Conservation (phyloP, 495 filamentous ascomycete species). For the Zalerion maritima region DNA sequence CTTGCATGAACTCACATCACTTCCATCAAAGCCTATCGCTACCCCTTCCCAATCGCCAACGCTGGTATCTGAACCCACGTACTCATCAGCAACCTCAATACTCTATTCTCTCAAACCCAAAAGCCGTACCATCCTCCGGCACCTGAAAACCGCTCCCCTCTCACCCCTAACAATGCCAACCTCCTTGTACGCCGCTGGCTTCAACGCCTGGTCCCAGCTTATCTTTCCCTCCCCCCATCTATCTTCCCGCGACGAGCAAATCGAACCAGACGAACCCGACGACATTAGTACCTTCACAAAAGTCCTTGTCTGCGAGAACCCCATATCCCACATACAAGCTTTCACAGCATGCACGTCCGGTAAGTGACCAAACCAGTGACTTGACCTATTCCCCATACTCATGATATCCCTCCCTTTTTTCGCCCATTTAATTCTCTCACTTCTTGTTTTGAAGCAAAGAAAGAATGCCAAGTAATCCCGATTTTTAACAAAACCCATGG, state of each 20-base stretch:
- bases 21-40: no score
- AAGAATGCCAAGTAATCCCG: conserved; percentile 5
- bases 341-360: conserved; percentile 25
- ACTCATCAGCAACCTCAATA: no score
- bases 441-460: conserved; percentile 5
- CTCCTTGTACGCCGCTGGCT: conserved; percentile 36
- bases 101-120: no score
- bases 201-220: conserved; percentile 37
- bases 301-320: conserved; percentile 16
- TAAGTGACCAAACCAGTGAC: no score
- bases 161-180: no score
- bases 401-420: no score
- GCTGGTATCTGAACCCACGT: no score
- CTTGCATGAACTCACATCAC: no score
- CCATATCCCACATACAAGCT: conserved; percentile 13
- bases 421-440: neutral
- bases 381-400: no score
- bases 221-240: conserved; percentile 18
- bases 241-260: neutral
- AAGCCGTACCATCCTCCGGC: no score
- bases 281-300: conserved; percentile 25
- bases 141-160: no score
- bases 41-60: no score
- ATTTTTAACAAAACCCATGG: neutral
- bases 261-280: conserved; percentile 15